Evolutionary conservation across 305 asterid genomes (phyloP), one percentile per base, ranked within the genome.

Genomic region (Andrographis paniculata): DNA sequence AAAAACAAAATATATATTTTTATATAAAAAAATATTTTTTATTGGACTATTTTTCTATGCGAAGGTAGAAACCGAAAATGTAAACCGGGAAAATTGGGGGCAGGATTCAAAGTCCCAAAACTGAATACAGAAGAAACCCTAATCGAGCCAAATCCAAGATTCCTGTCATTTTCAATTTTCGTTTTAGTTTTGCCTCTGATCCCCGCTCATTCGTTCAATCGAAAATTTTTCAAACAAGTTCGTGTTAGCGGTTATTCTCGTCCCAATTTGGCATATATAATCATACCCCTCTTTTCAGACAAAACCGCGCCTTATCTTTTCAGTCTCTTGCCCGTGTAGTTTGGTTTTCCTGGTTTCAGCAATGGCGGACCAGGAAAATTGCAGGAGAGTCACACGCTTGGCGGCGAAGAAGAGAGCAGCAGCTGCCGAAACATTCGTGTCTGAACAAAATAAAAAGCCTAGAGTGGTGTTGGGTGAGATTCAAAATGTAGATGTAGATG

Each of bases 391-490:
- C 50, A 84, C 97, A 9, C 86, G 97, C 41, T 55, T 77, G 70
- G 84, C 81, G 17, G 84, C 94, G 40, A 87, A 67, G 79, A 87
- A 69, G 66, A 77, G 95, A n/a, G n/a, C n/a, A 44, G 84, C 84
- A 0, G 84, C 78, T 9, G 74, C 65, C 20, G 68, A 53, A 24
- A 20, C 64, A 7, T 27, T 56, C 20, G 56, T 28, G 6, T 12
- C 55, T 31, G 55, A 55, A 33, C 59, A 50, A 59, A 54, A 6
- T 17, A 60, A 63, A 71, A 80, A 59, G 77, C 74, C 57, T 56
- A 76, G 95, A 60, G 82, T 78, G 6, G 93, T 67, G 9, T 50
- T 85, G 73, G 85, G 91, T 5, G 94, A 81, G 63, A 70, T 85
- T 58, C 76, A 72, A 62, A 78, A 72, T n/a, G 14, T 58, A n/a